Evolutionary conservation across 768 basidiomycete species (phyloP).

Genomic region (Pulveroboletus sp.): DNA sequence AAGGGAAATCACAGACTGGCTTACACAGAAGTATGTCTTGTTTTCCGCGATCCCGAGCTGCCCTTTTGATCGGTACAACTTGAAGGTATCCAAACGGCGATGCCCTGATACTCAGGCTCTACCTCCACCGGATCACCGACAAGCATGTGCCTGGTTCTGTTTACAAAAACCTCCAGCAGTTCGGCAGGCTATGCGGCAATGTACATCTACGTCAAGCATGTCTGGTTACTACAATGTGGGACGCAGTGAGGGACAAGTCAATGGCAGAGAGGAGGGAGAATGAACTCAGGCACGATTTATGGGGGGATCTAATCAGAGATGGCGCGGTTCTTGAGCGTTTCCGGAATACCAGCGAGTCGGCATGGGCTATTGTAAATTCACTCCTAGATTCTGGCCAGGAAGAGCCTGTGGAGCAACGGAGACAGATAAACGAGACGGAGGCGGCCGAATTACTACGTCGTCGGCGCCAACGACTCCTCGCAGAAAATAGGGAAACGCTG

Average conservation of each 20-base stretch:
- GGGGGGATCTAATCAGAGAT: background rate
- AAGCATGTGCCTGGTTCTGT: conserved; percentile 30
- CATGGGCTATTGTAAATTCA: background rate
- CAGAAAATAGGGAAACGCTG: too few species aligned
- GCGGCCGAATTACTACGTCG: too few species aligned
- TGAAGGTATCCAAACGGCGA: conserved; percentile 9
- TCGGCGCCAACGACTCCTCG: too few species aligned
- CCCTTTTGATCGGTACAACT: background rate
- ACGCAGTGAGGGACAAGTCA: conserved; percentile 13
- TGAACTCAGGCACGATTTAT: conserved; percentile 28
- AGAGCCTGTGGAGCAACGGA: too few species aligned
- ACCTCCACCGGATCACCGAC: conserved; percentile 35
- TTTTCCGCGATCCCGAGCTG: background rate
- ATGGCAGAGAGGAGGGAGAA: conserved; percentile 16
- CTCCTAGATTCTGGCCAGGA: background rate
- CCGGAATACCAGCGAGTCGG: background rate
- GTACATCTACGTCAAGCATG: conserved; percentile 27
- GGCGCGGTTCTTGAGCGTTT: conserved; percentile 5
- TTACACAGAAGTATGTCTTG: conserved; percentile 12
- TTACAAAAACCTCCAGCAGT: conserved; percentile 30
- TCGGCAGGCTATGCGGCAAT: conserved; percentile 35
- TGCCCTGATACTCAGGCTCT: conserved; percentile 28
- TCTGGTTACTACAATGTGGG: conserved; percentile 39
- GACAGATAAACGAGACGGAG: too few species aligned
- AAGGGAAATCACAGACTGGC: conserved; percentile 12